These are phyloP conservation scores for Mrakia blollopis DNA, from an alignment of 768 basidiomycete genomes.

Conservation along the genomic window DNA sequence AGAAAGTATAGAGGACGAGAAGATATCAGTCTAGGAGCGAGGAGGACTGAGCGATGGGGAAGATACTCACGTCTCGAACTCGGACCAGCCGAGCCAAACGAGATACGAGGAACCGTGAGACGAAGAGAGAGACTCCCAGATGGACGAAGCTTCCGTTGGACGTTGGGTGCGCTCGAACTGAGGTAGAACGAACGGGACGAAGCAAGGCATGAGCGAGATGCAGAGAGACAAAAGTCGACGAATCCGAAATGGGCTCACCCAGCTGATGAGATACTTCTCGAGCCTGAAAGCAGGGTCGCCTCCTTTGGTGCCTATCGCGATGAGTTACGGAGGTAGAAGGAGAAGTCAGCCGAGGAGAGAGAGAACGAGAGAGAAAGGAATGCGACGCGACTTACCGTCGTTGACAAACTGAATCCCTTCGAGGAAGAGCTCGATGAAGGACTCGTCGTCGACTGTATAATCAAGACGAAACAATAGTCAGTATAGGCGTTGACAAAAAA, in stretches of 20 bases:
- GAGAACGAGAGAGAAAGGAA: neutral
- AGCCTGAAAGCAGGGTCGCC: constrained; percentile 74
- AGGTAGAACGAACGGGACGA: neutral
- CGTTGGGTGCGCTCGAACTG: constrained; percentile 38
- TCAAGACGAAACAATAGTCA: neutral
- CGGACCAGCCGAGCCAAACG: constrained; percentile 70
- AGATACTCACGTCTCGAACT: constrained; percentile 60
- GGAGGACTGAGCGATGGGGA: neutral
- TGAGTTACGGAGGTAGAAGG: neutral
- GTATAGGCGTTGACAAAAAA: too few species aligned
- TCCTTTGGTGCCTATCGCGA: constrained; percentile 37
- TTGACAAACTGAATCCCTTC: constrained; percentile 58
- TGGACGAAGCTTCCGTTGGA: constrained; percentile 36
- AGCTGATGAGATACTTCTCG: constrained; percentile 72
- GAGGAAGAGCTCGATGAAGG: constrained; percentile 24
- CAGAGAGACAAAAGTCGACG: neutral
- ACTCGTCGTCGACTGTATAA: constrained; percentile 5
- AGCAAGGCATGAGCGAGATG: neutral
- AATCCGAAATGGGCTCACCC: constrained; percentile 52
- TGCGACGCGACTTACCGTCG: constrained; percentile 48
- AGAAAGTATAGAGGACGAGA: too few species aligned
- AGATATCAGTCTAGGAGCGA: neutral
- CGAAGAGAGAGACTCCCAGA: constrained; percentile 65
- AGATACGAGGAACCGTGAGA: constrained; percentile 66
- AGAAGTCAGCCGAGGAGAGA: neutral